Evolutionary conservation across 768 basidiomycete species (phyloP), one percentile per base, ranked within the genome.

Genomic region (Suillus alpinus): DNA sequence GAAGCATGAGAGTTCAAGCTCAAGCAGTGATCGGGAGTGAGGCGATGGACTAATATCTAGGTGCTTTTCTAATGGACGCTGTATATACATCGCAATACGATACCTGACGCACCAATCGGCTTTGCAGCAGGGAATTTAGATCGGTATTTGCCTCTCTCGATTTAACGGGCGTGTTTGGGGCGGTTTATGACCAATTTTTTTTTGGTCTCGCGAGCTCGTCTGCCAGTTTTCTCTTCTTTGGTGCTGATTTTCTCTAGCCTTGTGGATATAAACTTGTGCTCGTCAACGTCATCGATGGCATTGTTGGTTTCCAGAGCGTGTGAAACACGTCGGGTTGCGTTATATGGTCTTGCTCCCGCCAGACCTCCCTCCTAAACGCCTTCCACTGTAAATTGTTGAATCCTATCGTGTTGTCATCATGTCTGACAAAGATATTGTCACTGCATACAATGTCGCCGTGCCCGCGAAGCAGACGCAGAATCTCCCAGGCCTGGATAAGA

Each of bases 401-500:
- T 31, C 31, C 31, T 6, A 31, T 31, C 31, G 31, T 31, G 31
- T 13, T 8, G 4, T 14, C n/a, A 53, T 23, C 20, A 58, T 61
- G 60, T 29, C 55, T 34, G 18, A 43, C 12, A 10, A 43, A 58
- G 68, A 74, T 63, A 75, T 76, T 51, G 63, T 76, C 36, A 75
- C 75, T 16, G 74, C 75, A 2, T 77, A 78, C 61, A 61, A 63
- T 12, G 68, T 72, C 31, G 76, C 74, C 40, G 69, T 76, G 6
- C 75, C 75, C 6, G 63, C 70, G 14, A 77, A 71, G 62, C 82
- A 85, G 68, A 60, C 74, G 61, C 83, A 83, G 69, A 69, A 74
- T 13, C 72, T 84, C 16, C 83, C 83, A 14, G 83, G 83, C 8
- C 69, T 78, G 14, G 81, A 84, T 66, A 77, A 73, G 49, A 67